Evolutionary conservation across 2,329 filamentous ascomycete genomes (phyloP).

Genomic region (Diaporthe longicolla): DNA sequence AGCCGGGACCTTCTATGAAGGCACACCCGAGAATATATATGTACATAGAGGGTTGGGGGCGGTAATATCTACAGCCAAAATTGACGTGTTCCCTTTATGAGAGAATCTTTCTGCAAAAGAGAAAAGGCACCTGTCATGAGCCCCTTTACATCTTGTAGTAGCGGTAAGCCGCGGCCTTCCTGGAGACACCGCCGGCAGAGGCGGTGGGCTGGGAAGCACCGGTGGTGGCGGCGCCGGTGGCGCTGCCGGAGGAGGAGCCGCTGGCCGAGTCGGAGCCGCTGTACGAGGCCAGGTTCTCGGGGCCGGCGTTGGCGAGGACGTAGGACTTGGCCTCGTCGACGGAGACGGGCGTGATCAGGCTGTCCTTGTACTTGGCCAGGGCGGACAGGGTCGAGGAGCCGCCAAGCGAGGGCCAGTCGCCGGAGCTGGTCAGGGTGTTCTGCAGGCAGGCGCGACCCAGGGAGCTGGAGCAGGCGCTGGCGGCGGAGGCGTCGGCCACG

Average conservation of each 20-base stretch:
- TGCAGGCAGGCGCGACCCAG: constrained; percentile 66
- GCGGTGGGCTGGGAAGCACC: not conserved
- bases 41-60: constrained; percentile 13
- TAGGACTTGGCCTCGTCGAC: constrained; percentile 32
- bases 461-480: constrained; percentile 56
- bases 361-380: constrained; percentile 38
- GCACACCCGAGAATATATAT: not conserved
- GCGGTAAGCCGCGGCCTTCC: constrained; percentile 7
- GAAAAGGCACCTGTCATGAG: not conserved
- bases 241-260: not conserved
- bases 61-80: constrained; percentile 34
- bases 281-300: constrained; percentile 33
- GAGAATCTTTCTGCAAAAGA: not conserved
- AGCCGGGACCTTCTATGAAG: not conserved
- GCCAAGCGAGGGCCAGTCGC: constrained; percentile 44
- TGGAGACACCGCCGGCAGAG: not conserved
- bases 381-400: constrained; percentile 35
- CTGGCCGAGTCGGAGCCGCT: constrained; percentile 6
- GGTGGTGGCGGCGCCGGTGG: not conserved
- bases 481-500: constrained; percentile 47
- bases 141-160: constrained; percentile 27
- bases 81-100: constrained; percentile 25
- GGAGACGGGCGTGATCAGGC: constrained; percentile 36
- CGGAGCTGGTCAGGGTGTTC: constrained; percentile 54
- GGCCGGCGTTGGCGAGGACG: constrained; percentile 38